phyloP scores from a whole-genome alignment of 129 eudicot species.

The Scalesia atractyloides region DNA sequence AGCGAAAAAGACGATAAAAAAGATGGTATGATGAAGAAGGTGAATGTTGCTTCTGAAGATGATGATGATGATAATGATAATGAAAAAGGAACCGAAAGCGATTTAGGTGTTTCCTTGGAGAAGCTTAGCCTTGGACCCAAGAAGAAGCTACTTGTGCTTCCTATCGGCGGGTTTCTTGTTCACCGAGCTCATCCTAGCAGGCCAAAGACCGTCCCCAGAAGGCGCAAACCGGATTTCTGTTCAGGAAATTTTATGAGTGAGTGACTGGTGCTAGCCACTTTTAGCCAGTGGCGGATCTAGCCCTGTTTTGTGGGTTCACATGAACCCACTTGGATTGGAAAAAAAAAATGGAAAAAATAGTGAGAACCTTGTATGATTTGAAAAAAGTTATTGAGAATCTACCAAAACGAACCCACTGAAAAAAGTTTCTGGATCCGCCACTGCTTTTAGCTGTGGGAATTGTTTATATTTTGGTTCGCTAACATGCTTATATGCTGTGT shows the following conservation, averaged over 20 bases:
- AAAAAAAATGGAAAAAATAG: too few relatives aligned
- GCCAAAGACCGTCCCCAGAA: constrained; percentile 5
- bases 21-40: not conserved
- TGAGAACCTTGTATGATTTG: too few relatives aligned
- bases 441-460: not conserved
- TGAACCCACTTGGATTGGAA: too few relatives aligned
- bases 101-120: constrained; percentile 31
- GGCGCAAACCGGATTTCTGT: constrained; percentile 27
- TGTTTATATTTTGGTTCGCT: too few relatives aligned
- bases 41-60: not conserved
- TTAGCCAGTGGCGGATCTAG: too few relatives aligned
- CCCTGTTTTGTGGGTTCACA: too few relatives aligned
- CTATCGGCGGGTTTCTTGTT: constrained; percentile 41
- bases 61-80: not conserved
- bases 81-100: not conserved
- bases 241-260: constrained; percentile 29
- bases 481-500: not conserved
- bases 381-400: too few relatives aligned
- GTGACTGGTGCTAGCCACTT: not conserved
- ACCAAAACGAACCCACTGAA: too few relatives aligned
- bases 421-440: too few relatives aligned
- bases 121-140: constrained; percentile 42
- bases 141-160: constrained; percentile 57
- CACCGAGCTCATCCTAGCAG: constrained; percentile 35
- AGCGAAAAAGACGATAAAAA: too few relatives aligned